Percentiles rank a stretch among this genome's conserved stretches.
Evolutionary conservation across 176 grass and related monocot species (phyloP).

Genomic region (Pontederia crassipes): DNA sequence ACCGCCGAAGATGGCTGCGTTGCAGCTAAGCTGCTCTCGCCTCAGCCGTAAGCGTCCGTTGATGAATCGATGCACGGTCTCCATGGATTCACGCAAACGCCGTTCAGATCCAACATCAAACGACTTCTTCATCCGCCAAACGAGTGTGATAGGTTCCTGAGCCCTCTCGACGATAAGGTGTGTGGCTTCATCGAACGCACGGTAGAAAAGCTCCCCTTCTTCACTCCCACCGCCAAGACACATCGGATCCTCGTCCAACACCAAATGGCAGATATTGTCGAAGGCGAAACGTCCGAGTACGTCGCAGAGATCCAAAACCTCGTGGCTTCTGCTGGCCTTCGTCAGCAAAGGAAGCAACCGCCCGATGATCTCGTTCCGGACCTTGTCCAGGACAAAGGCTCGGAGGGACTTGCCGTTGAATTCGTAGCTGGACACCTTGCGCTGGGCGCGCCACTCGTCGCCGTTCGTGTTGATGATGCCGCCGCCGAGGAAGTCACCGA

Average conservation of each 20-base stretch:
- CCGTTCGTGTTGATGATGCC: neutral
- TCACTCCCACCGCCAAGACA: conserved; percentile 25
- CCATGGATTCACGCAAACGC: conserved; percentile 25
- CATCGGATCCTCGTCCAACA: conserved; percentile 47
- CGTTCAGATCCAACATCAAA: conserved; percentile 40
- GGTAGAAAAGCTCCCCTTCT: conserved; percentile 31
- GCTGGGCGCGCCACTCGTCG: neutral
- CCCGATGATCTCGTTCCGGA: conserved; percentile 19
- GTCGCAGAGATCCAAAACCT: conserved; percentile 45
- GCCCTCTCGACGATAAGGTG: neutral
- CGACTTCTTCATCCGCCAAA: conserved; percentile 47
- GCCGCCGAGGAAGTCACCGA: neutral
- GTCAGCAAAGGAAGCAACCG: conserved; percentile 39
- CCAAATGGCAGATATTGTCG: conserved; percentile 51
- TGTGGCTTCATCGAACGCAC: conserved; percentile 18
- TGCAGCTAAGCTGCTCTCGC: conserved; percentile 12
- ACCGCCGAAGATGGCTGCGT: neutral
- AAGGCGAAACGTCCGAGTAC: conserved; percentile 60
- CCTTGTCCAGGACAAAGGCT: neutral
- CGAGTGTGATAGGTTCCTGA: neutral
- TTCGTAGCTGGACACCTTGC: neutral
- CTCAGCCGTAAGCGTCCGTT: conserved; percentile 25
- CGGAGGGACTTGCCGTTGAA: neutral
- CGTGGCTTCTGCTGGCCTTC: neutral
- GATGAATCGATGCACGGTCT: conserved; percentile 34